Evolutionary conservation across 768 basidiomycete genomes (phyloP).

Genomic region (Tricholoma sp.): DNA sequence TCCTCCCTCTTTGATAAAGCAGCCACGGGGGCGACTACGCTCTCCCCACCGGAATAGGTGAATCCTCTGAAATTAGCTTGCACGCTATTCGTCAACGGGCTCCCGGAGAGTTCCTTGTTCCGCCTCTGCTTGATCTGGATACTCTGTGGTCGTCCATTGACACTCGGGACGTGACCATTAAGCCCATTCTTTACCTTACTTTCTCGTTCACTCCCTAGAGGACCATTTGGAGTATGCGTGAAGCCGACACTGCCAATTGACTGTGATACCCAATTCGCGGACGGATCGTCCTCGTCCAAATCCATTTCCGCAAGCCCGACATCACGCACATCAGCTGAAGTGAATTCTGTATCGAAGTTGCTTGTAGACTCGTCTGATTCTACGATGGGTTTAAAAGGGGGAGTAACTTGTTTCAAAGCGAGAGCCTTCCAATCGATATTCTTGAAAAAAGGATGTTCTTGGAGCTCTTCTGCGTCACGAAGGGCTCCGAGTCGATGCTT

Average conservation of each 20-base stretch:
- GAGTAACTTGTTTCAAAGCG: constrained; percentile 82
- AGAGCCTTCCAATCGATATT: constrained; percentile 90
- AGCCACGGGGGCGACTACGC: constrained; percentile 44
- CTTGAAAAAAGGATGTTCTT: constrained; percentile 93
- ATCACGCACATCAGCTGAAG: constrained; percentile 81
- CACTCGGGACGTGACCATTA: constrained; percentile 9
- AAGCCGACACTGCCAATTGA: constrained; percentile 33
- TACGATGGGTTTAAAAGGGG: constrained; percentile 96
- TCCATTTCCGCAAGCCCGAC: constrained; percentile 53
- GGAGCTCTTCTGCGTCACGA: constrained; percentile 89
- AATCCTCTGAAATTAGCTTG: constrained; percentile 98
- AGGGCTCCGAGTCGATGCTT: constrained; percentile 91
- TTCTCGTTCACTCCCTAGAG: constrained; percentile 57
- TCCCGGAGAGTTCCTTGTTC: constrained; percentile 44
- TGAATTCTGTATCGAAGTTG: constrained; percentile 99
- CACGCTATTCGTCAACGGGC: constrained; percentile 83
- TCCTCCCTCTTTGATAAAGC: constrained; percentile 37
- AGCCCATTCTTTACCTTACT: constrained; percentile 14
- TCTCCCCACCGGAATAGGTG: constrained; percentile 78
- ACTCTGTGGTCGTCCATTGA: constrained; percentile 23
- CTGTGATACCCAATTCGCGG: constrained; percentile 62
- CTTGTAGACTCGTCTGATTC: constrained; percentile 98
- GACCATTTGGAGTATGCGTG: constrained; percentile 69
- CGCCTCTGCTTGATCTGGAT: constrained; percentile 54
- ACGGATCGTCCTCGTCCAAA: constrained; percentile 61